phyloP scores from a whole-genome alignment of 257 asterid genomes.

The Craterostigma plantagineum region DNA sequence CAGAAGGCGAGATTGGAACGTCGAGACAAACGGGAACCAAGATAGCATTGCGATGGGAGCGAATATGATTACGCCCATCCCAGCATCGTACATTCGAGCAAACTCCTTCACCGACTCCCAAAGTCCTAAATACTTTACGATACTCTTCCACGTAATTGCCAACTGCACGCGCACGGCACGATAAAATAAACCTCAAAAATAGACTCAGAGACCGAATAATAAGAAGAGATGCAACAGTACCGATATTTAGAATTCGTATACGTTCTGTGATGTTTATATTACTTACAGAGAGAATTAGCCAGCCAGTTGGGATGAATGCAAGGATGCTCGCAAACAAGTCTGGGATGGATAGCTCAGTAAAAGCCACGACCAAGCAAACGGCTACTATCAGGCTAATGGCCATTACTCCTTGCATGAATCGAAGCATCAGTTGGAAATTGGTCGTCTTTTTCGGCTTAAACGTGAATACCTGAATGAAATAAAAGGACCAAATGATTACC shows the following conservation, averaged over 20 bases:
- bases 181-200: no score
- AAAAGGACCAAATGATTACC: conserved; percentile 8
- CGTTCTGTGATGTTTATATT: no score
- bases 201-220: no score
- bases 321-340: conserved; percentile 91
- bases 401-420: conserved; percentile 82
- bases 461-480: conserved; percentile 48
- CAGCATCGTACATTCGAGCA: conserved; percentile 95
- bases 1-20: conserved; percentile 95
- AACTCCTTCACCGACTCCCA: conserved; percentile 97
- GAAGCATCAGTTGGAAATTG: conserved; percentile 77
- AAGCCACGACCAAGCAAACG: conserved; percentile 45
- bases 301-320: conserved; percentile 94
- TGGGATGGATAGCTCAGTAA: conserved; percentile 45
- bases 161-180: no score
- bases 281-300: conserved; percentile 82
- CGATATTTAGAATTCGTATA: no score
- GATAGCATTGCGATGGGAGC: conserved; percentile 82
- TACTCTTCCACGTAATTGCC: conserved; percentile 70
- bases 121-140: conserved; percentile 71
- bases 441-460: conserved; percentile 72
- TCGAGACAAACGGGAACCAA: conserved; percentile 94
- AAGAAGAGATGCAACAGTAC: no score
- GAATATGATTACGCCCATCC: conserved; percentile 83
- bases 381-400: conserved; percentile 78